Evolutionary conservation across 148 eudicot species (phyloP), one percentile per base, ranked within the genome.

Genomic region (Agrostemma githago): DNA sequence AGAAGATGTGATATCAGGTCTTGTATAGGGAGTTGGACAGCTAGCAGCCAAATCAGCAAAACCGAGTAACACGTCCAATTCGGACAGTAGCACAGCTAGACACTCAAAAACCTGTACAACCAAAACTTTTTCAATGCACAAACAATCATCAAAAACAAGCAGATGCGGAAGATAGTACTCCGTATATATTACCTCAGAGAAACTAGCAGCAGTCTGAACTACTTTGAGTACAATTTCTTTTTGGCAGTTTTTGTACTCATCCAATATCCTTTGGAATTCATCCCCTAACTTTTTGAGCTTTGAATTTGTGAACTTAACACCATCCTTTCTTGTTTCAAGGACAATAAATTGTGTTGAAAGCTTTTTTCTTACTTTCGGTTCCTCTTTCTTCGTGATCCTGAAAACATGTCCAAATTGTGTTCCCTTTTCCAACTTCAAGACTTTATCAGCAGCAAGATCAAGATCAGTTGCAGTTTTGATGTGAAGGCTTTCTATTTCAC

Each of bases 371-470:
- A 95, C 83, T 82, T 90, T 95, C 46, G 96, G 97, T 75, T 95
- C 99, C 78, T 95, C 99, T 84, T 92, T 95, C 85, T 95, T 95
- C 17, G 99, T 95, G 78, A 95, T 92, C 79, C 99, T 92, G 72
- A 92, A 95, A 72, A 92, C 97, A 78, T 95, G 97, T 40, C 99
- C 99, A 79, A 86, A 95, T 83, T 95, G 99, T 77, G 99, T 95
- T 64, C 97, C 96, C 83, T 92, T 95, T 16, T 92, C 99, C 70
- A 95, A 78, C 78, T 95, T 95, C 42, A 95, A 81, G 79, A 88
- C 71, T 83, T 92, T 95, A 74, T 95, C 97, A 65, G 82, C 84
- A 73, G 89, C 60, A 65, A 95, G 95, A 86, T 92, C 96, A 78
- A 95, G 99, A 74, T 90, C 99, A 77, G 74, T 71, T 56, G 99